Conservation (phyloP, 108 stramenopile species). For the Schizochytrium sp. region DNA sequence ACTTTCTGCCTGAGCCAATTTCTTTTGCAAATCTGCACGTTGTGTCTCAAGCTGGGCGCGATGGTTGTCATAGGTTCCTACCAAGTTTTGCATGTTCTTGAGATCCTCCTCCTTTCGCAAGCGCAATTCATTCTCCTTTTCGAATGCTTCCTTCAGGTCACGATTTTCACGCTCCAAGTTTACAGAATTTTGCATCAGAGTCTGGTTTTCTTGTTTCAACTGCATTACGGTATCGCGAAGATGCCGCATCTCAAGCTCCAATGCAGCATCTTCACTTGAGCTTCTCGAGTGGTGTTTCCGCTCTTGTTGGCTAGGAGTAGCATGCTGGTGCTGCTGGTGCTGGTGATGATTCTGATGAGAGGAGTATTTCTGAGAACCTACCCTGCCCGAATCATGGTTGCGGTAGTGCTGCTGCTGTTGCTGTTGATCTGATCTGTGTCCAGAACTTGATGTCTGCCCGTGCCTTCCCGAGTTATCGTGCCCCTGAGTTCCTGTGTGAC, state of each 20-base stretch:
- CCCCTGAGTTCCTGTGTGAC: neutral
- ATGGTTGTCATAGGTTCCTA: neutral
- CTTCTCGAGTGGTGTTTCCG: neutral
- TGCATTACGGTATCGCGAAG: neutral
- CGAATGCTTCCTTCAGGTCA: neutral
- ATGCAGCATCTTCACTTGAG: conserved; percentile 38
- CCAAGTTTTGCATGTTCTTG: neutral
- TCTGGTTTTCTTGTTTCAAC: neutral
- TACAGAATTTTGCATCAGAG: neutral
- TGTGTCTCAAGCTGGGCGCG: conserved; percentile 12
- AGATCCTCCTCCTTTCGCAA: neutral
- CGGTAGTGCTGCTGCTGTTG: neutral
- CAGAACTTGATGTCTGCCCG: neutral
- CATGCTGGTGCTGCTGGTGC: neutral
- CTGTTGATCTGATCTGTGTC: neutral
- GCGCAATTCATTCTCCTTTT: neutral
- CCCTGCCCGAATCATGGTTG: neutral
- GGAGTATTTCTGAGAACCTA: neutral
- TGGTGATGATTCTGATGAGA: neutral
- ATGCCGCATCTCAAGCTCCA: neutral
- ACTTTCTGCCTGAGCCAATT: neutral
- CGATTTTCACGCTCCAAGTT: neutral
- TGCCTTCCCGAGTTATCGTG: neutral
- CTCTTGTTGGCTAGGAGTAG: neutral
- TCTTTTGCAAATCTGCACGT: neutral